Evolutionary conservation across 1,284 basidiomycete genomes (phyloP).

Genomic region (Trametes hirsuta): DNA sequence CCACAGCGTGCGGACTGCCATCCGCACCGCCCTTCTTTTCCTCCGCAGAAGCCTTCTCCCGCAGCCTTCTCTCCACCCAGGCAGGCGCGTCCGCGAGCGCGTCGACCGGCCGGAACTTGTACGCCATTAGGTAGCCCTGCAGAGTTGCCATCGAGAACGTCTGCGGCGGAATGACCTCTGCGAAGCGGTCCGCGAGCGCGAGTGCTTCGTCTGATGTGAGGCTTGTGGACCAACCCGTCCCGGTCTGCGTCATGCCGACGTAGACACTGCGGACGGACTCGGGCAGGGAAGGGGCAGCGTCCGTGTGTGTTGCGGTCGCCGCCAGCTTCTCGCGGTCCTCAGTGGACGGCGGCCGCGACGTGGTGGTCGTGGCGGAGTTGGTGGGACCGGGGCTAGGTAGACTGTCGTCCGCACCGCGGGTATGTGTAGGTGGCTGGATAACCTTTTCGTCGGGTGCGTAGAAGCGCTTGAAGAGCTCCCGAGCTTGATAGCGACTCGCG

Average conservation of each 20-base stretch:
- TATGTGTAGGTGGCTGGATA: too few relatives aligned
- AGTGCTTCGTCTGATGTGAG: slow-evolving; percentile 30
- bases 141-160: slow-evolving; percentile 73
- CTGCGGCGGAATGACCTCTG: slow-evolving; percentile 59
- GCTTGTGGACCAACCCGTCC: slow-evolving; percentile 28
- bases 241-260: slow-evolving; percentile 35
- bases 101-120: slow-evolving; percentile 64
- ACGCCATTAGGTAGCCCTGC: slow-evolving; percentile 75
- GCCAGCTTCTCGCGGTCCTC: neutral
- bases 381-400: neutral
- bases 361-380: neutral
- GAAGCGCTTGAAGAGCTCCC: slow-evolving; percentile 67
- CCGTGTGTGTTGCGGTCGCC: slow-evolving; percentile 2
- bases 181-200: slow-evolving; percentile 58
- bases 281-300: slow-evolving; percentile 1
- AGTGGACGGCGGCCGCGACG: neutral
- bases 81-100: slow-evolving; percentile 47
- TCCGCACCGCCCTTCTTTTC: neutral
- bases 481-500: slow-evolving; percentile 67
- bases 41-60: slow-evolving; percentile 17
- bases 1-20: neutral
- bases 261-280: slow-evolving; percentile 20
- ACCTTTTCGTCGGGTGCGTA: slow-evolving; percentile 37
- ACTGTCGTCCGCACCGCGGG: too few relatives aligned
- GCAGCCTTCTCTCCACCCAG: slow-evolving; percentile 35